phyloP scores from a whole-genome alignment of 2,329 filamentous ascomycete species.

The Zymoseptoria crescenta region DNA sequence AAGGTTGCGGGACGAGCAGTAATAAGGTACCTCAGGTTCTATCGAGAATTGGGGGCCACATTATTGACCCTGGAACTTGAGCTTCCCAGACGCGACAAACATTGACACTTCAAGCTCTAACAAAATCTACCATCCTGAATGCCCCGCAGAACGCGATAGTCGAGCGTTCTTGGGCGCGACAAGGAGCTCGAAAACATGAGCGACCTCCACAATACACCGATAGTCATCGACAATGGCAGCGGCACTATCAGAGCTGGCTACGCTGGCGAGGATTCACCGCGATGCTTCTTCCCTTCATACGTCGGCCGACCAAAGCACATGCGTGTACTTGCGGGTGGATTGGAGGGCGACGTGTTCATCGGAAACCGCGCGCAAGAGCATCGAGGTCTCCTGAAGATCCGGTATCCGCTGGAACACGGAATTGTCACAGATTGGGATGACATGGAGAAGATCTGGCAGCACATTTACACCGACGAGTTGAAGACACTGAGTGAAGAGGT shows the following conservation, averaged over 20 bases:
- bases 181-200: constrained; percentile 40
- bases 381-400: constrained; percentile 87
- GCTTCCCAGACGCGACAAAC: too few relatives aligned
- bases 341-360: constrained; percentile 96
- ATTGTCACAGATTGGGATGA: constrained; percentile 99
- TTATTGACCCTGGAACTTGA: too few relatives aligned
- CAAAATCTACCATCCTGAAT: constrained; percentile 6
- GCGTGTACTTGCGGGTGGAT: constrained; percentile 86
- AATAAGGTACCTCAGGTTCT: too few relatives aligned
- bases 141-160: constrained; percentile 14
- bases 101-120: background rate
- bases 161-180: constrained; percentile 13
- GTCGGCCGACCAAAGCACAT: constrained; percentile 94
- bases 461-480: constrained; percentile 90
- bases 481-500: constrained; percentile 97
- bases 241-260: constrained; percentile 96
- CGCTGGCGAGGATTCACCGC: constrained; percentile 88
- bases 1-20: too few relatives aligned
- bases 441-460: constrained; percentile 99
- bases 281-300: constrained; percentile 95
- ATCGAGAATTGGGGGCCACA: too few relatives aligned
- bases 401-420: constrained; percentile 91
- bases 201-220: constrained; percentile 90
- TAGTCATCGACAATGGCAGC: constrained; percentile 98
- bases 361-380: constrained; percentile 85